Evolutionary conservation across 2,329 filamentous ascomycete genomes (phyloP), one percentile per base, ranked within the genome.

Genomic region (Aspergillus versicolor): DNA sequence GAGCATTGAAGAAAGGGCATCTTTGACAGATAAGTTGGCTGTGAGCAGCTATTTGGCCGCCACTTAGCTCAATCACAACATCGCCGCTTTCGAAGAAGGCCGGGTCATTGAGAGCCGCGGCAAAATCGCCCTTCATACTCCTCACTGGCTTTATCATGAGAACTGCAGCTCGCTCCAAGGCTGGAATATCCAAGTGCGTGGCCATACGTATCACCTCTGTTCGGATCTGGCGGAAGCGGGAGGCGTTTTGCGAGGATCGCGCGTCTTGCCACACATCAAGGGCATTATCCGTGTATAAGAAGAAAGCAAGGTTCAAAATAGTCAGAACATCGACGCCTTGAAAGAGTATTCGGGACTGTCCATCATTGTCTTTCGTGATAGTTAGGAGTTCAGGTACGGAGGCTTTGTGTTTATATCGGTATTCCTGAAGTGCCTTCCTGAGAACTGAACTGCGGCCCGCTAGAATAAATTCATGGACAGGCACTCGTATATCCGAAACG

Each of bases 1-100:
- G 81, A 1, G 89, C 90, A 61, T 93, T 81, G 63, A 99, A 99
- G 80, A 97, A 99, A 0, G 91, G 92, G 65, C 92, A 97, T 63
- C 94, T 82, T 66, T 88, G 87, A 63, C 91, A 92, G 37, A 97
- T 73, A 3, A 97, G 74, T 4, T 87, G 81, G 62, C 91, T 93
- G 67, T 99, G 94, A 1, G 89, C 87, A 13, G 80, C 77, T 34
- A 92, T 76, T 53, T 81, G 77, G 27, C 87, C 87, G n/a, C 84
- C 84, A 21, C 87, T 89, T 11, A 97, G 81, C 63, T 96, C 87
- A 17, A 97, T 78, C 5, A 93, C 71, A 6, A 91, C 82, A 72
- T 99, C 92, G 3, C 86, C 88, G 67, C 91, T 88, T 6, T 88
- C 84, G 61, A 94, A 93, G 69, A 91, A 96, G 0, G 76, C 73